These are phyloP conservation scores for Yamadazyma ubonensis DNA, from an alignment of 805 yeast species.

Conservation along the genomic window DNA sequence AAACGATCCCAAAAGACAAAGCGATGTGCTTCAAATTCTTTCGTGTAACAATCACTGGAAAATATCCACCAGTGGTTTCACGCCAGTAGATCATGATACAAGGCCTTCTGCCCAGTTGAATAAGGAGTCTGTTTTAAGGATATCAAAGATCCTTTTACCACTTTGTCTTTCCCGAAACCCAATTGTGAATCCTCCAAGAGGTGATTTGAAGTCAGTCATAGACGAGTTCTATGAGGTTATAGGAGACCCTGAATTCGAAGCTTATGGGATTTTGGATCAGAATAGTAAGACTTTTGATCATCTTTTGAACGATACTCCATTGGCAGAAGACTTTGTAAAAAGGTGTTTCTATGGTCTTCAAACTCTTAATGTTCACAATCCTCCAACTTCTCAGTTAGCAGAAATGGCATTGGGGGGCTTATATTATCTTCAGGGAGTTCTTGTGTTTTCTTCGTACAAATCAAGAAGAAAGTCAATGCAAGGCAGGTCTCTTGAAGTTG, in stretches of 20 bases:
- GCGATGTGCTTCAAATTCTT: constrained; percentile 73
- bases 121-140: constrained; percentile 27
- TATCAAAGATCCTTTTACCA: constrained; percentile 52
- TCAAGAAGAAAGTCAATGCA: constrained; percentile 74
- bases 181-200: constrained; percentile 55
- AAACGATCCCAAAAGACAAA: constrained; percentile 49
- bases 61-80: constrained; percentile 56
- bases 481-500: constrained; percentile 78
- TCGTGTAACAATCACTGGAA: constrained; percentile 74
- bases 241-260: constrained; percentile 59
- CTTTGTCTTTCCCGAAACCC: constrained; percentile 60
- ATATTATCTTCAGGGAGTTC: constrained; percentile 66
- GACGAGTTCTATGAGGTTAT: constrained; percentile 71
- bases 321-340: constrained; percentile 46
- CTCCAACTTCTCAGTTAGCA: constrained; percentile 19
- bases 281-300: constrained; percentile 36
- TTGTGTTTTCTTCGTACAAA: constrained; percentile 66
- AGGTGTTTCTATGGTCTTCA: constrained; percentile 54
- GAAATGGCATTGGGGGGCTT: constrained; percentile 52
- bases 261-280: constrained; percentile 40
- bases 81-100: constrained; percentile 64
- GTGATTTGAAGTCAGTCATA: constrained; percentile 68
- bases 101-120: constrained; percentile 29
- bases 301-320: constrained; percentile 43
- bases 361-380: constrained; percentile 24